Conservation (phyloP, 768 basidiomycete genomes). For the Myochromella boudieri region DNA sequence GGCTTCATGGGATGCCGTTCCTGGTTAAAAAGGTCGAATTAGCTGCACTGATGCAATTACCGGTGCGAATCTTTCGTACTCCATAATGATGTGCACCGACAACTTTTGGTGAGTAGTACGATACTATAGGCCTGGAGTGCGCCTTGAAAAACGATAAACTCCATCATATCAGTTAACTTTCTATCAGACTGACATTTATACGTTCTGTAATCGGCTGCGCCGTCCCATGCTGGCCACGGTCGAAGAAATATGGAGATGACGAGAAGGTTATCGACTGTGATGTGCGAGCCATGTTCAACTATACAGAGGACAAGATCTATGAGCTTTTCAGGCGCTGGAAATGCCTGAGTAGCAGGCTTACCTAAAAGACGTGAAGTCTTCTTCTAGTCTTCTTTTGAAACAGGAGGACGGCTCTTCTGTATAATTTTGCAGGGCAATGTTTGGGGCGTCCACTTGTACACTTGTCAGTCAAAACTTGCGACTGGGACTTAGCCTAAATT, state of each 20-base stretch:
- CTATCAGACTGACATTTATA: slow-evolving; percentile 56
- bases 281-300: slow-evolving; percentile 39
- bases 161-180: too few relatives aligned
- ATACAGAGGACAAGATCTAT: not conserved
- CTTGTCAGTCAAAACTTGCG: too few relatives aligned
- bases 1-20: slow-evolving; percentile 99
- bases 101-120: slow-evolving; percentile 93
- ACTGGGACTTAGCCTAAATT: too few relatives aligned
- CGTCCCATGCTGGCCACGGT: slow-evolving; percentile 66
- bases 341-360: too few relatives aligned
- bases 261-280: slow-evolving; percentile 67
- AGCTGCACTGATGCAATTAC: not conserved
- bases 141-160: slow-evolving; percentile 46
- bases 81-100: slow-evolving; percentile 97
- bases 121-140: slow-evolving; percentile 87
- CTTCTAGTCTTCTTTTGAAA: too few relatives aligned
- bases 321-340: too few relatives aligned
- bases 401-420: too few relatives aligned
- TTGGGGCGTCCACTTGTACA: not conserved
- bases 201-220: slow-evolving; percentile 81
- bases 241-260: slow-evolving; percentile 70
- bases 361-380: too few relatives aligned
- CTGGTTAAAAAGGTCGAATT: slow-evolving; percentile 37
- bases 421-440: not conserved
- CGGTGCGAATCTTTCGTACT: slow-evolving; percentile 44